Evolutionary conservation across 805 yeast genomes (phyloP).

Genomic region (Starmerella davenportii): DNA sequence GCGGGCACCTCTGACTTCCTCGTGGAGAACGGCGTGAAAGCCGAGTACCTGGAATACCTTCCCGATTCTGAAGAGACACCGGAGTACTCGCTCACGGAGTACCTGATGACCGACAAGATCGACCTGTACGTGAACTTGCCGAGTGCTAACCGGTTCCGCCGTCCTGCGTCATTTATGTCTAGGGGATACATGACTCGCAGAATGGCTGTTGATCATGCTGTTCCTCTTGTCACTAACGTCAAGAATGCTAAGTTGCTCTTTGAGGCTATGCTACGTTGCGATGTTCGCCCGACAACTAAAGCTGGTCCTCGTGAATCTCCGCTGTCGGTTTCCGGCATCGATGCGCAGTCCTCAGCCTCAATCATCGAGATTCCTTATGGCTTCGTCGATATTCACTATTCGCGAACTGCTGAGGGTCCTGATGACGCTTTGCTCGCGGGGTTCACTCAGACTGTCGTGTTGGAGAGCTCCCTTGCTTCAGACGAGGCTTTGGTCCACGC

Average conservation of each 20-base stretch:
- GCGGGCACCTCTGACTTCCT: slow-evolving; percentile 98
- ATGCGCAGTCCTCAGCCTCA: slow-evolving; percentile 78
- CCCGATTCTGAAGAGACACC: slow-evolving; percentile 58
- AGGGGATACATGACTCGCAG: slow-evolving; percentile 97
- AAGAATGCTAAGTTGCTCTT: slow-evolving; percentile 89
- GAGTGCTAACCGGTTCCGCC: slow-evolving; percentile 88
- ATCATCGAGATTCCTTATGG: slow-evolving; percentile 67
- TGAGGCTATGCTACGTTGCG: slow-evolving; percentile 39
- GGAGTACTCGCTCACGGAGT: slow-evolving; percentile 91
- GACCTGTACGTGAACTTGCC: slow-evolving; percentile 94
- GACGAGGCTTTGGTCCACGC: slow-evolving; percentile 49
- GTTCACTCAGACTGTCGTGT: slow-evolving; percentile 65
- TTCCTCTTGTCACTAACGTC: slow-evolving; percentile 93
- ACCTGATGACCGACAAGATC: slow-evolving; percentile 88
- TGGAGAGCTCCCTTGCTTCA: slow-evolving; percentile 46
- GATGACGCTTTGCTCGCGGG: slow-evolving; percentile 68
- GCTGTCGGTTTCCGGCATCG: slow-evolving; percentile 43
- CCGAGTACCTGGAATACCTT: slow-evolving; percentile 82
- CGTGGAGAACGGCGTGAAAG: slow-evolving; percentile 86
- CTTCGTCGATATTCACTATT: slow-evolving; percentile 62
- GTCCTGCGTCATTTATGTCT: slow-evolving; percentile 96
- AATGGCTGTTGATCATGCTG: slow-evolving; percentile 98
- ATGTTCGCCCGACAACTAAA: slow-evolving; percentile 30
- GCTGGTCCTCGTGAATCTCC: slow-evolving; percentile 44
- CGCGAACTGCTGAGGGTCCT: slow-evolving; percentile 41